Evolutionary conservation across 2,329 filamentous ascomycete species (phyloP).

Genomic region (Aspergillus aculeatus): DNA sequence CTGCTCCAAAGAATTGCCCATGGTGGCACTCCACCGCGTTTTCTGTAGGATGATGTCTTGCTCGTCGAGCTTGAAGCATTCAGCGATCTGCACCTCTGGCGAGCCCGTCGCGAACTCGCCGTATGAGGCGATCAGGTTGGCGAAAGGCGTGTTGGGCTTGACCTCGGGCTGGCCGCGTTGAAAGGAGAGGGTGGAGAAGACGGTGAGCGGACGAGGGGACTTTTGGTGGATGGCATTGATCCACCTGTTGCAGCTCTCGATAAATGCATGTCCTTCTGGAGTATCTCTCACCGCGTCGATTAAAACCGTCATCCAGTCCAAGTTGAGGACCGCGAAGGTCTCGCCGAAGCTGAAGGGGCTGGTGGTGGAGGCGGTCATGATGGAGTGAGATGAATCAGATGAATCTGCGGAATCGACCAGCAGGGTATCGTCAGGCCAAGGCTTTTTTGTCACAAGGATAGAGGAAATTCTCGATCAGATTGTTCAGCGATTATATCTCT

Average conservation of each 20-base stretch:
- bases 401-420: not conserved
- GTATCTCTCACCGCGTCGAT: conserved; percentile 36
- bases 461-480: too few species aligned
- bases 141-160: conserved; percentile 35
- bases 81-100: conserved; percentile 33
- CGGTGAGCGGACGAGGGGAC: conserved; percentile 31
- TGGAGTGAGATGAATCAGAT: not conserved
- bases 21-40: conserved; percentile 44
- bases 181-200: conserved; percentile 44
- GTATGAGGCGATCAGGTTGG: conserved; percentile 29
- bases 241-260: conserved; percentile 37
- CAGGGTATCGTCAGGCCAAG: too few species aligned
- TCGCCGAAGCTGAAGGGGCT: conserved; percentile 28
- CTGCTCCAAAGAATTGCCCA: conserved; percentile 43
- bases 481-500: too few species aligned
- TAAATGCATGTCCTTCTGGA: conserved; percentile 33
- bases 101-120: conserved; percentile 27
- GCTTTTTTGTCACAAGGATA: too few species aligned
- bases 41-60: conserved; percentile 40
- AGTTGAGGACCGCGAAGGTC: conserved; percentile 44
- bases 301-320: conserved; percentile 37
- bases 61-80: conserved; percentile 32
- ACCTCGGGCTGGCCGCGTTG: conserved; percentile 38
- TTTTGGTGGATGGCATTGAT: conserved; percentile 42
- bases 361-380: not conserved